A percentile compares a stretch with the other conserved stretches of the same genome.
phyloP scores from a whole-genome alignment of 108 stramenopile species.

The Conticribra weissflogii region DNA sequence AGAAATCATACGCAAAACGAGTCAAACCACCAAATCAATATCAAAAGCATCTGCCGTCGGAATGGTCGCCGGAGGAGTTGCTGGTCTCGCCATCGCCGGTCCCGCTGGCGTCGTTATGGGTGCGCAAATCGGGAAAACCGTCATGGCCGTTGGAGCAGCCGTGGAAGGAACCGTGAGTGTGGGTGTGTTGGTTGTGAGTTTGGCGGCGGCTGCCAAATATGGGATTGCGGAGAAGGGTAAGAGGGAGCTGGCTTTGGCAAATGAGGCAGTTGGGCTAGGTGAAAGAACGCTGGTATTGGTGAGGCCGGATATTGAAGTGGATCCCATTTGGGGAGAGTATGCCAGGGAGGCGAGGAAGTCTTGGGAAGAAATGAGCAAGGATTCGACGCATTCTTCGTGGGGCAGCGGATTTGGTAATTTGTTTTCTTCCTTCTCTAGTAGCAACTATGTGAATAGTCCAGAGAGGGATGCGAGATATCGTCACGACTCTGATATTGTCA shows the following conservation, averaged over 20 bases:
- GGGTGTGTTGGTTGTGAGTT: slow-evolving; percentile 67
- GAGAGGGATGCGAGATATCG: slow-evolving; percentile 63
- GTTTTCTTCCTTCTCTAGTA: slow-evolving; percentile 19
- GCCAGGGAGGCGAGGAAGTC: slow-evolving; percentile 46
- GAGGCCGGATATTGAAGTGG: slow-evolving; percentile 69
- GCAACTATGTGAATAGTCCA: slow-evolving; percentile 20
- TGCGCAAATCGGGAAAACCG: slow-evolving; percentile 54
- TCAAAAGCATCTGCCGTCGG: slow-evolving; percentile 43
- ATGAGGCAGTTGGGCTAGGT: no score
- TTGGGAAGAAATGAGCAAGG: slow-evolving; percentile 39
- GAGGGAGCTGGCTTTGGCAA: slow-evolving; percentile 60
- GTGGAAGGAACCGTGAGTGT: slow-evolving; percentile 70
- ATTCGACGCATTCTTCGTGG: slow-evolving; percentile 23
- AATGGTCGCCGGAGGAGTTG: slow-evolving; percentile 72
- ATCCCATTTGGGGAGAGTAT: slow-evolving; percentile 75
- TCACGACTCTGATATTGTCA: slow-evolving; percentile 76
- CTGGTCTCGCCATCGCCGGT: slow-evolving; percentile 68
- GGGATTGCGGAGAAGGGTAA: slow-evolving; percentile 55
- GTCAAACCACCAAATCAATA: slow-evolving; percentile 34
- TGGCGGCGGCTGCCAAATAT: slow-evolving; percentile 61
- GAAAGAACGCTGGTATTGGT: slow-evolving; percentile 61
- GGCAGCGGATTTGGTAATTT: slow-evolving; percentile 32
- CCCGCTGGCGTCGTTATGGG: slow-evolving; percentile 56
- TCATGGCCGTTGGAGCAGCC: slow-evolving; percentile 53
- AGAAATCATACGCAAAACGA: slow-evolving; percentile 40